Evolutionary conservation across 805 yeast genomes (phyloP), one percentile per base, ranked within the genome.

Genomic region (Candida coleopterorum): DNA sequence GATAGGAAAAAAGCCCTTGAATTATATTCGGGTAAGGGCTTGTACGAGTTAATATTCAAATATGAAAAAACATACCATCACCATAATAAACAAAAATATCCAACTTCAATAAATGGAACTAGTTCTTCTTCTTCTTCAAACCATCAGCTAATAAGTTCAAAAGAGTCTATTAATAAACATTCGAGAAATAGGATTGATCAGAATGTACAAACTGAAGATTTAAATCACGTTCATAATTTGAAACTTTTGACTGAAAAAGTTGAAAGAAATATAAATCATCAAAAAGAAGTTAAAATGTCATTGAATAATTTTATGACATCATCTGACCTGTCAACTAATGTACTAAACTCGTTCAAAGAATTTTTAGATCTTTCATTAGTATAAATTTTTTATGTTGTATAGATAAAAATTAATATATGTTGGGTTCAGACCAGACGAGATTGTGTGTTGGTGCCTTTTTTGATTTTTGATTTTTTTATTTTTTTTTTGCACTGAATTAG

Each of bases 11-110:
- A n/a, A 4, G 26, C 14, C 6, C 18, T 30, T 7, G 34, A 32
- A 32, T 14, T 32, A 18, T 32, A 32, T 24, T 32, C 34, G 3
- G 34, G 34, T n/a, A 32, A 32, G 16, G 34, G 34, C 7, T 24
- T 32, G 17, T 32, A 32, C 15, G 28, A 32, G 24, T 32, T 32
- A n/a, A 32, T 32, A 23, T 32, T 32, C 28, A 32, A 32, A 18
- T 28, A 32, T 10, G 34, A 32, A 6, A 32, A 32, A 7, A 32
- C 34, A 11, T 32, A 32, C 20, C 34, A 32, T 32, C 34, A 32
- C 16, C 34, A 33, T 15, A 33, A 25, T 18, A 25, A 26, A 20
- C 34, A 31, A 15, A 22, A 29, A 12, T 17, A 15, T 15, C 21
- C 21, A 6, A 20, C 9, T 20, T 20, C 22, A 20, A 6, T 20